Evolutionary conservation across 2,329 filamentous ascomycete genomes (phyloP).

Genomic region (Piedraia hortae): DNA sequence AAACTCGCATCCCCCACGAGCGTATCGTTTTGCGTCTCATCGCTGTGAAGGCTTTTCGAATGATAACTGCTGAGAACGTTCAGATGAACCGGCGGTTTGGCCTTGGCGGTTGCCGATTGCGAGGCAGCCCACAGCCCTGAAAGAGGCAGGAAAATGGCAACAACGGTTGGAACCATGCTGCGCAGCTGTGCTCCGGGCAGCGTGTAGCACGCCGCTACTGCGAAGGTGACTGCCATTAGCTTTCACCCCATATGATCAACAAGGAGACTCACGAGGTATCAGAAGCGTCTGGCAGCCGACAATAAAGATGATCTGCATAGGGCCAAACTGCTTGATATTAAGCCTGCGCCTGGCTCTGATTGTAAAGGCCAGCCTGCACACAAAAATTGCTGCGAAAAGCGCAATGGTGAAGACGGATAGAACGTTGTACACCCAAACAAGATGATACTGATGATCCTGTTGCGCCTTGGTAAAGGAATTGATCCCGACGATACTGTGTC

Average conservation of each 20-base stretch:
- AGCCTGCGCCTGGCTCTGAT: constrained; percentile 27
- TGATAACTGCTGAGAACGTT: constrained; percentile 3
- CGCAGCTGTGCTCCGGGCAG: constrained; percentile 24
- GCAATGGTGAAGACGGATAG: constrained; percentile 28
- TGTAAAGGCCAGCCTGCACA: constrained; percentile 30
- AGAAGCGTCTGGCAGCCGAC: constrained; percentile 40
- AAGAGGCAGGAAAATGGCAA: constrained; percentile 35
- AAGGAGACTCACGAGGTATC: constrained; percentile 26
- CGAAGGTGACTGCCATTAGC: constrained; percentile 29
- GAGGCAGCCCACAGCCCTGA: constrained; percentile 32
- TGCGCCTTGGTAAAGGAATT: constrained; percentile 2
- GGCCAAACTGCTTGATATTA: constrained; percentile 31
- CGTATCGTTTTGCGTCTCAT: constrained; percentile 1
- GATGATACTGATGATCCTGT: constrained; percentile 10
- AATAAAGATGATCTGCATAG: constrained; percentile 38
- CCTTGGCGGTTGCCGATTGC: constrained; percentile 5
- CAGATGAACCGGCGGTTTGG: no score
- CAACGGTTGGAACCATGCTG: constrained; percentile 27
- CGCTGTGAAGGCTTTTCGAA: constrained; percentile 2
- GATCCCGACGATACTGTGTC: constrained; percentile 6
- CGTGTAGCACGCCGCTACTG: constrained; percentile 26
- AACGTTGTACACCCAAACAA: constrained; percentile 22
- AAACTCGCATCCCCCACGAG: constrained; percentile 2
- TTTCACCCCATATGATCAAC: constrained; percentile 1
- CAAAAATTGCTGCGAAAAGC: constrained; percentile 34